Conservation (phyloP, 768 basidiomycete species). For the Boletus sp. region DNA sequence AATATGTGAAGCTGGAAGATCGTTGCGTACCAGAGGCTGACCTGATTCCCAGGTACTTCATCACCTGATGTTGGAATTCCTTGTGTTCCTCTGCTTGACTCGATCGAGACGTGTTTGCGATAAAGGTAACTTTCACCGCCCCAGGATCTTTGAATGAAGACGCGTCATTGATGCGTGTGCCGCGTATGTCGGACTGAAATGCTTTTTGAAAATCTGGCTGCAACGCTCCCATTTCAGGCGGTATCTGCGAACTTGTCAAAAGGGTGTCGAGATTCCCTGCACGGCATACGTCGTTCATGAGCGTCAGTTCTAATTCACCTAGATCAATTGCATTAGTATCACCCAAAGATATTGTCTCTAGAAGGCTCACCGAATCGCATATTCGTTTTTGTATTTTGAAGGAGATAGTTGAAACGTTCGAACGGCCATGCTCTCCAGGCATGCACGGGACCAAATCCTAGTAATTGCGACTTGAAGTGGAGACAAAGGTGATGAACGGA, state of each 20-base stretch:
- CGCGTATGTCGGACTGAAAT: neutral
- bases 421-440: neutral
- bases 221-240: neutral
- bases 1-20: no score
- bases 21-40: no score
- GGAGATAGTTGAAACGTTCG: neutral
- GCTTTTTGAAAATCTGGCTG: neutral
- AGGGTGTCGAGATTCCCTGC: neutral
- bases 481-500: neutral
- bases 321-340: neutral
- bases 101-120: neutral
- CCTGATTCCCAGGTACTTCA: neutral
- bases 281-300: neutral
- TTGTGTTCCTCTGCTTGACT: neutral
- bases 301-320: neutral
- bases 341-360: no score
- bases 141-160: neutral
- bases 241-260: neutral
- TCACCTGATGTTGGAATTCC: neutral
- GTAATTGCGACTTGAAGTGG: neutral
- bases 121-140: neutral
- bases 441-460: neutral
- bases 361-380: neutral
- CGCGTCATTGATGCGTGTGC: neutral
- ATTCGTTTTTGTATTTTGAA: neutral